phyloP scores from a whole-genome alignment of 805 yeast species.

The Wickerhamiella nectarea region DNA sequence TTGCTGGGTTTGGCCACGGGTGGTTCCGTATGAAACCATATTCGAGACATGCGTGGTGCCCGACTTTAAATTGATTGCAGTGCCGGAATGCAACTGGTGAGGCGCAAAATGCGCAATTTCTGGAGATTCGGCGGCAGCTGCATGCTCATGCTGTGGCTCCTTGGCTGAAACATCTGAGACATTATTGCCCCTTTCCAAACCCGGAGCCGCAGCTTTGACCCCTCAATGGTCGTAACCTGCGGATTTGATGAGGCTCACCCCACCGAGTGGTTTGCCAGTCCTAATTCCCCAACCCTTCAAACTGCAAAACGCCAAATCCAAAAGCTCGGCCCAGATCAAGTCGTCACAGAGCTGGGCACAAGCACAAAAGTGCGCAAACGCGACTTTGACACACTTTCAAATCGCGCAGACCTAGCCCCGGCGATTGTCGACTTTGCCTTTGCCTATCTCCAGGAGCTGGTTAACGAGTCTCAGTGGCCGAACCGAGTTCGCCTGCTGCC shows the following conservation, averaged over 20 bases:
- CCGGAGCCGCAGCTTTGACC: not conserved
- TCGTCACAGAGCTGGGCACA: not conserved
- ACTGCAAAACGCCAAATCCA: not conserved
- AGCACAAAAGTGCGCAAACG: not conserved
- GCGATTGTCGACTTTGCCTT: conserved; percentile 50
- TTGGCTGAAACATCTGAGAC: too few relatives aligned
- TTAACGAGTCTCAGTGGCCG: not conserved
- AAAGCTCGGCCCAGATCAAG: not conserved
- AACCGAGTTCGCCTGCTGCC: not conserved
- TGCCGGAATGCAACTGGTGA: too few relatives aligned
- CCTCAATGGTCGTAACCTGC: conserved; percentile 7
- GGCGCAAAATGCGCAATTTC: too few relatives aligned
- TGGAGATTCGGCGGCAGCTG: too few relatives aligned
- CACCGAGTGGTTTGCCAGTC: not conserved
- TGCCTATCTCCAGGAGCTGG: conserved; percentile 37
- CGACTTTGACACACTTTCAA: conserved; percentile 43
- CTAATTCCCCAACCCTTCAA: not conserved
- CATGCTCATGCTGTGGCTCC: too few relatives aligned
- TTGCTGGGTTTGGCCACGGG: too few relatives aligned
- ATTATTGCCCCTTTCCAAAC: too few relatives aligned
- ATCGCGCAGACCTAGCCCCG: conserved; percentile 65
- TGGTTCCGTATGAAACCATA: too few relatives aligned
- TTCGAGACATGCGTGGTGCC: too few relatives aligned
- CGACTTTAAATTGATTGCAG: too few relatives aligned
- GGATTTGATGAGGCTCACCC: conserved; percentile 11